Conservation (phyloP, 805 yeast species). For the Hanseniaspora pseudoguilliermondii region DNA sequence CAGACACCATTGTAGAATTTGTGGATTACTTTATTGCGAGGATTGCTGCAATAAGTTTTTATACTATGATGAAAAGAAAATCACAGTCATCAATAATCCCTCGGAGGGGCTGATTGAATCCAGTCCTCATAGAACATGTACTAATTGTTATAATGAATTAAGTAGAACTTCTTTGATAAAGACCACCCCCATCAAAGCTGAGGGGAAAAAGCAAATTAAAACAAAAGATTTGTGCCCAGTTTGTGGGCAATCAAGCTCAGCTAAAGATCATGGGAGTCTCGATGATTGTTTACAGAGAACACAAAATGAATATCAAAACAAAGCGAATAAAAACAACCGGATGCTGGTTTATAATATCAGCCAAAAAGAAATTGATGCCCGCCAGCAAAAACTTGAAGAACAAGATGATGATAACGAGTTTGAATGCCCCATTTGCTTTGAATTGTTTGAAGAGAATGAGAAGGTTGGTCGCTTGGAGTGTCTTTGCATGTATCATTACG, state of each 20-base stretch:
- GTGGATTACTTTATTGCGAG: slow-evolving; percentile 54
- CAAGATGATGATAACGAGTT: slow-evolving; percentile 25
- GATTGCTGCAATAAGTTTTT: slow-evolving; percentile 22
- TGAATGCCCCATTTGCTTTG: slow-evolving; percentile 91
- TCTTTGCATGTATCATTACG: slow-evolving; percentile 82
- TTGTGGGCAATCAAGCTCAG: not conserved
- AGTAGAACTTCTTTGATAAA: slow-evolving; percentile 13
- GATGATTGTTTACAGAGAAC: slow-evolving; percentile 47
- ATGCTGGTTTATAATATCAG: slow-evolving; percentile 65
- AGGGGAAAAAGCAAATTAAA: not conserved
- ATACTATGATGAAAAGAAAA: slow-evolving; percentile 21
- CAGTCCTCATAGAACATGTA: slow-evolving; percentile 43
- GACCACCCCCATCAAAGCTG: not conserved
- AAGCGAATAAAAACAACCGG: slow-evolving; percentile 50
- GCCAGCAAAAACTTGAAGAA: slow-evolving; percentile 21
- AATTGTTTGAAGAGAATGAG: slow-evolving; percentile 73
- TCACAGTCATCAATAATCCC: slow-evolving; percentile 20
- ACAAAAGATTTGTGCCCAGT: not conserved
- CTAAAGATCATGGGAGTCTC: slow-evolving; percentile 1
- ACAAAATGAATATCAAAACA: slow-evolving; percentile 37
- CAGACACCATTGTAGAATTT: slow-evolving; percentile 56
- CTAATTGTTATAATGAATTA: slow-evolving; percentile 41
- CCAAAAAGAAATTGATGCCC: slow-evolving; percentile 14
- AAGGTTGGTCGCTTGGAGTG: slow-evolving; percentile 88
- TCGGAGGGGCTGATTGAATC: slow-evolving; percentile 2